These are phyloP conservation scores for Lachnellula suecica DNA, from an alignment of 2,329 filamentous ascomycete species.

Conservation along the genomic window DNA sequence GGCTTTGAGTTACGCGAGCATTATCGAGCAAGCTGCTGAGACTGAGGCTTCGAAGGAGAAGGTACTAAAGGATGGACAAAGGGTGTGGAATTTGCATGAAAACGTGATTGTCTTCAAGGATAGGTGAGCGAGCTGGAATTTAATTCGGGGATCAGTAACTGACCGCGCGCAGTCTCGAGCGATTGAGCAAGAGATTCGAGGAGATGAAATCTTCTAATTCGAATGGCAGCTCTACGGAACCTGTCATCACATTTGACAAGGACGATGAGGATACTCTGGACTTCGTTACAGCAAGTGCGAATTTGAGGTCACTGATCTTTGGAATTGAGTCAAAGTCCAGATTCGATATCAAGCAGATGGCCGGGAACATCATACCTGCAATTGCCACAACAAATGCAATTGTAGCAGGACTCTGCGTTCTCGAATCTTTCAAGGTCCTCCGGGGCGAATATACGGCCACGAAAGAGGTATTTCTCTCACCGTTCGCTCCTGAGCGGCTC, in stretches of 20 bases:
- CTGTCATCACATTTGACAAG: conserved; percentile 88
- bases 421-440: conserved; percentile 90
- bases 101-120: conserved; percentile 85
- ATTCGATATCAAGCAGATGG: conserved; percentile 99
- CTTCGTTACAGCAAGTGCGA: conserved; percentile 88
- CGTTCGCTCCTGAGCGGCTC: conserved; percentile 57
- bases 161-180: conserved; percentile 55
- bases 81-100: conserved; percentile 77
- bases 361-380: conserved; percentile 96
- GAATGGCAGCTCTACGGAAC: conserved; percentile 49
- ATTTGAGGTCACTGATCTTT: conserved; percentile 86
- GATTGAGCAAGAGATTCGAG: conserved; percentile 72
- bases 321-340: conserved; percentile 85
- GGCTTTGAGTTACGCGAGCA: conserved; percentile 65
- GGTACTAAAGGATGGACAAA: conserved; percentile 67
- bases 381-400: conserved; percentile 98
- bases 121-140: conserved; percentile 43
- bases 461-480: conserved; percentile 82
- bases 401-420: conserved; percentile 85
- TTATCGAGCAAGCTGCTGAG: conserved; percentile 54
- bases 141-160: conserved; percentile 1
- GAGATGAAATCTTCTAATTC: conserved; percentile 53
- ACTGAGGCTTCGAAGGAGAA: conserved; percentile 48
- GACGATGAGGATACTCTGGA: conserved; percentile 94
- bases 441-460: conserved; percentile 67